These are phyloP conservation scores for Collariella sp. DNA, from an alignment of 495 filamentous ascomycete genomes.

Conservation along the genomic window DNA sequence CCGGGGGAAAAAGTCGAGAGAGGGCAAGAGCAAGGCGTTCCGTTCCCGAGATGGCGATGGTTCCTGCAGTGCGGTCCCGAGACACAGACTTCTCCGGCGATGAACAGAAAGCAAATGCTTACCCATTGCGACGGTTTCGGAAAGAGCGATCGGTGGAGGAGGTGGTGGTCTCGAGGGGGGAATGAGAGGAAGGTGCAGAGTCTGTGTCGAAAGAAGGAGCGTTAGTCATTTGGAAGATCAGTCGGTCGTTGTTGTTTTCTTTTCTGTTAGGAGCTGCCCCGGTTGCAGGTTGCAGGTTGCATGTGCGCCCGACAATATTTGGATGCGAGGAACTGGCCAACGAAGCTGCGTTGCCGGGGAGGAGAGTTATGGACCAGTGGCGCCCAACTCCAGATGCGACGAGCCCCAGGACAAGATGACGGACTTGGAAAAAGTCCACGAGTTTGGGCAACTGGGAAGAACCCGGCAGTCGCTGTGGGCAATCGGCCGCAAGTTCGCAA, in stretches of 20 bases:
- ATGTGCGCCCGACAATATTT: slow-evolving; percentile 2
- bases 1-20: slow-evolving; percentile 5
- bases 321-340: background rate
- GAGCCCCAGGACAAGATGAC: background rate
- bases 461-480: background rate
- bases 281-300: background rate
- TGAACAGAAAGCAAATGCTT: slow-evolving; percentile 34
- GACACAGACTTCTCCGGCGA: slow-evolving; percentile 20
- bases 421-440: background rate
- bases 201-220: slow-evolving; percentile 16
- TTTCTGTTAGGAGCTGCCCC: too few relatives aligned
- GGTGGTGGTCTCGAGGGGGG: slow-evolving; percentile 1
- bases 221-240: slow-evolving; percentile 17
- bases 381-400: background rate
- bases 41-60: slow-evolving; percentile 17
- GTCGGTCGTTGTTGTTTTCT: background rate
- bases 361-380: background rate
- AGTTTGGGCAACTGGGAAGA: background rate
- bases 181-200: slow-evolving; percentile 23
- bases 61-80: slow-evolving; percentile 25
- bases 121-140: slow-evolving; percentile 37
- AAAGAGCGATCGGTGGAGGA: slow-evolving; percentile 9
- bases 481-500: background rate
- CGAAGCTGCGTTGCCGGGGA: too few relatives aligned
- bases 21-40: slow-evolving; percentile 18